Evolutionary conservation across 148 eudicot genomes (phyloP).

Genomic region (Agrostemma githago): DNA sequence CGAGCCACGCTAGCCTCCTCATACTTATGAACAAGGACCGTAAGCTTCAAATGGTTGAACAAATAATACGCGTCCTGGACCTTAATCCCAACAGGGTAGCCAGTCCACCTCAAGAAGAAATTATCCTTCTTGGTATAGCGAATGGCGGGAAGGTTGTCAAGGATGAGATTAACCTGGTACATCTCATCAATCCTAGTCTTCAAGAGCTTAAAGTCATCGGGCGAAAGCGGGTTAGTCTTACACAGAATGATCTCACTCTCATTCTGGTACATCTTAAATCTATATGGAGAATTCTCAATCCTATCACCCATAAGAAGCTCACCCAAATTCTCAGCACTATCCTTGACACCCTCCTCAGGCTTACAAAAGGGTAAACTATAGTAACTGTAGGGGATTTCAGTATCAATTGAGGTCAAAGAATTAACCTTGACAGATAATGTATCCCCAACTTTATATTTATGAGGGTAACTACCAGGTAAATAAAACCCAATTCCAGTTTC

Average conservation of each 20-base stretch:
- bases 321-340: constrained; percentile 80
- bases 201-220: constrained; percentile 62
- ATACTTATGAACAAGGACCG: constrained; percentile 67
- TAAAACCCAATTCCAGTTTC: constrained; percentile 57
- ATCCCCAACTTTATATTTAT: constrained; percentile 59
- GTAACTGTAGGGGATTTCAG: constrained; percentile 76
- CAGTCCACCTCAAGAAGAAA: constrained; percentile 62
- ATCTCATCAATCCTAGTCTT: constrained; percentile 76
- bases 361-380: constrained; percentile 71
- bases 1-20: constrained; percentile 72
- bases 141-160: constrained; percentile 80
- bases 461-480: constrained; percentile 85
- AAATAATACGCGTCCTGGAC: constrained; percentile 56
- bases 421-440: constrained; percentile 62
- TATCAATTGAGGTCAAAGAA: constrained; percentile 76
- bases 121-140: constrained; percentile 59
- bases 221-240: constrained; percentile 47
- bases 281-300: constrained; percentile 78
- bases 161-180: constrained; percentile 82
- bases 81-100: constrained; percentile 69
- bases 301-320: constrained; percentile 87
- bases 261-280: constrained; percentile 64
- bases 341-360: constrained; percentile 75
- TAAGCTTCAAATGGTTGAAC: constrained; percentile 73
- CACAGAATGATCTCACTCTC: constrained; percentile 62